phyloP scores from a whole-genome alignment of 176 grass and related monocot species.

The Leersia perrieri region DNA sequence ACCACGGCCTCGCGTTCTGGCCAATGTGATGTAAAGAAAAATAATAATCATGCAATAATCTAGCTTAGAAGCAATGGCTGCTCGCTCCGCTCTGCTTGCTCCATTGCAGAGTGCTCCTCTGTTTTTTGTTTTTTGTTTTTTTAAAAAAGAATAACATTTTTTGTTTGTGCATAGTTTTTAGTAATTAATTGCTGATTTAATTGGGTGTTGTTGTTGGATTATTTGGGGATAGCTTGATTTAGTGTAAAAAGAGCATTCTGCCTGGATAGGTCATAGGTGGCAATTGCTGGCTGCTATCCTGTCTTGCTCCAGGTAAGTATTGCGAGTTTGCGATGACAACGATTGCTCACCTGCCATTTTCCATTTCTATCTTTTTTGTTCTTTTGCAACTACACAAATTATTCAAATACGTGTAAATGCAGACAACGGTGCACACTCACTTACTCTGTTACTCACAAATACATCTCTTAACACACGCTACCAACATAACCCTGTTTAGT shows the following conservation, averaged over 20 bases:
- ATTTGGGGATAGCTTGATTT: neutral
- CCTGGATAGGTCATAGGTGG: neutral
- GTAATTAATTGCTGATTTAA: neutral
- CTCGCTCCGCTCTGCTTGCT: neutral
- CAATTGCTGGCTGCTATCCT: neutral
- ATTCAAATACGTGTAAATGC: too few species aligned
- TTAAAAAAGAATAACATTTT: too few species aligned
- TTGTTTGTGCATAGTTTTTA: neutral
- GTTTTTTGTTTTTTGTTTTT: neutral
- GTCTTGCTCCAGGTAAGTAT: neutral
- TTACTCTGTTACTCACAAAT: too few species aligned
- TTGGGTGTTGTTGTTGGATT: neutral
- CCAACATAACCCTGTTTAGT: too few species aligned
- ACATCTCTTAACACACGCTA: too few species aligned
- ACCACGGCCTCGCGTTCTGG: constrained; percentile 31
- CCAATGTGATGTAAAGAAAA: too few species aligned
- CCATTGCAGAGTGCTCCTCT: neutral
- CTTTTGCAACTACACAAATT: too few species aligned
- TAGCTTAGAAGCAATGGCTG: neutral
- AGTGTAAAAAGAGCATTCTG: neutral
- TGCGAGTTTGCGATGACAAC: neutral
- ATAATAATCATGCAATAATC: too few species aligned
- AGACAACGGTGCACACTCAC: too few species aligned
- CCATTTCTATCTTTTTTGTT: neutral
- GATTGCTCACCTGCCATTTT: constrained; percentile 21